phyloP scores from a whole-genome alignment of 1,139 yeast genomes.

The Scheffersomyces segobiensis region DNA sequence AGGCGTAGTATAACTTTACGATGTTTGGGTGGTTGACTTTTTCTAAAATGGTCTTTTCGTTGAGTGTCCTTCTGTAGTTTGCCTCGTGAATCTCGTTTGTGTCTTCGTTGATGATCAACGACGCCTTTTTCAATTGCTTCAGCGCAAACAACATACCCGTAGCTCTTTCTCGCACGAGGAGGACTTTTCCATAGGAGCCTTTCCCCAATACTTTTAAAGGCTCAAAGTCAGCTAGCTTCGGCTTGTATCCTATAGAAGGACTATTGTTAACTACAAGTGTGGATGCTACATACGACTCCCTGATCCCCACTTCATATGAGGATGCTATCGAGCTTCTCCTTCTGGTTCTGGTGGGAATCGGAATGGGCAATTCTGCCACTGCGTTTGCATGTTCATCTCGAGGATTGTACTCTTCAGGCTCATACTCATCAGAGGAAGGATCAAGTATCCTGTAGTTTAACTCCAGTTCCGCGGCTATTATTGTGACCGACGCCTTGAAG shows the following conservation, averaged over 20 bases:
- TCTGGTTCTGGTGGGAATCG: slow-evolving; percentile 16
- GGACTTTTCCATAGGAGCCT: slow-evolving; percentile 46
- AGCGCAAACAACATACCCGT: slow-evolving; percentile 41
- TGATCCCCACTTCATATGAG: slow-evolving; percentile 25
- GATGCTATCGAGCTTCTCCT: slow-evolving; percentile 18
- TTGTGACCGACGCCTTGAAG: neutral
- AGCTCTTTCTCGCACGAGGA: slow-evolving; percentile 34
- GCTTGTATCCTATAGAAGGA: slow-evolving; percentile 10
- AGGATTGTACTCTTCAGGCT: slow-evolving; percentile 3
- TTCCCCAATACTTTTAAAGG: slow-evolving; percentile 43
- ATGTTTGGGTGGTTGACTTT: slow-evolving; percentile 76
- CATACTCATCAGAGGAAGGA: slow-evolving; percentile 1
- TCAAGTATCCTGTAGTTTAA: slow-evolving; percentile 13
- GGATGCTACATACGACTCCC: slow-evolving; percentile 20
- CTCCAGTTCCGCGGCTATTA: slow-evolving; percentile 4
- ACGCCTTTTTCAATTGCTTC: slow-evolving; percentile 42
- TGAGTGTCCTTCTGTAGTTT: slow-evolving; percentile 41
- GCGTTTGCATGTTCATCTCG: slow-evolving; percentile 13
- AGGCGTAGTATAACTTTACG: slow-evolving; percentile 84
- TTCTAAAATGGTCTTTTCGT: slow-evolving; percentile 44
- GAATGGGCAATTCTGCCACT: slow-evolving; percentile 17
- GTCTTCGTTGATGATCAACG: slow-evolving; percentile 38
- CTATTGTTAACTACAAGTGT: slow-evolving; percentile 9
- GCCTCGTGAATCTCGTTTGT: slow-evolving; percentile 34
- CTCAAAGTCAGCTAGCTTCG: slow-evolving; percentile 29